phyloP scores from a whole-genome alignment of 192 early-diverging fungal species.

The Backusella circina region DNA sequence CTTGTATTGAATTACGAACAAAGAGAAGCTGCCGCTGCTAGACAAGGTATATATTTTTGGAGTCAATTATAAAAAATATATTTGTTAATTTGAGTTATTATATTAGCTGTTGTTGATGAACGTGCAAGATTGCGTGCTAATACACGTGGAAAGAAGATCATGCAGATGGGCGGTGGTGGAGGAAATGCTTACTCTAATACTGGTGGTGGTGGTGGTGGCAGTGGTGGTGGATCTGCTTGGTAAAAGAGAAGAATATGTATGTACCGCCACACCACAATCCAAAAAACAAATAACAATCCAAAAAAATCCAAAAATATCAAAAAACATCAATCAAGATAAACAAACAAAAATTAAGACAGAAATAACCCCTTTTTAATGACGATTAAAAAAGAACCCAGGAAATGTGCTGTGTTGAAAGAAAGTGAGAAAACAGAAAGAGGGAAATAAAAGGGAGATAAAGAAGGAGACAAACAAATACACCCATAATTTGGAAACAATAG shows the following conservation, averaged over 20 bases:
- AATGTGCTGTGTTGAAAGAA: neutral
- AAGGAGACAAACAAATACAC: neutral
- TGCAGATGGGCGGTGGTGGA: slow-evolving; percentile 32
- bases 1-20: slow-evolving; percentile 91
- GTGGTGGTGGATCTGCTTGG: neutral
- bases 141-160: slow-evolving; percentile 14
- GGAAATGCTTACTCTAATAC: slow-evolving; percentile 20
- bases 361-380: neutral
- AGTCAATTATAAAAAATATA: neutral
- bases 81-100: neutral
- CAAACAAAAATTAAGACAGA: neutral
- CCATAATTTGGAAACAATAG: neutral
- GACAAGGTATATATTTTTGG: slow-evolving; percentile 15
- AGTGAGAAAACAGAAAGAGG: neutral
- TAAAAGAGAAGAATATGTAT: neutral
- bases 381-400: neutral
- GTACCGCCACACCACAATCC: neutral
- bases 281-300: neutral
- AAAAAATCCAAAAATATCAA: neutral
- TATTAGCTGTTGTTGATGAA: slow-evolving; percentile 27
- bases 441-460: neutral
- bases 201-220: neutral
- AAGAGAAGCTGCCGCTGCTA: slow-evolving; percentile 51
- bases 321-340: neutral
- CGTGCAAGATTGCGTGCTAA: slow-evolving; percentile 9